Evolutionary conservation across 768 basidiomycete genomes (phyloP), one percentile per base, ranked within the genome.

Genomic region (Boletus rubroflammeus): DNA sequence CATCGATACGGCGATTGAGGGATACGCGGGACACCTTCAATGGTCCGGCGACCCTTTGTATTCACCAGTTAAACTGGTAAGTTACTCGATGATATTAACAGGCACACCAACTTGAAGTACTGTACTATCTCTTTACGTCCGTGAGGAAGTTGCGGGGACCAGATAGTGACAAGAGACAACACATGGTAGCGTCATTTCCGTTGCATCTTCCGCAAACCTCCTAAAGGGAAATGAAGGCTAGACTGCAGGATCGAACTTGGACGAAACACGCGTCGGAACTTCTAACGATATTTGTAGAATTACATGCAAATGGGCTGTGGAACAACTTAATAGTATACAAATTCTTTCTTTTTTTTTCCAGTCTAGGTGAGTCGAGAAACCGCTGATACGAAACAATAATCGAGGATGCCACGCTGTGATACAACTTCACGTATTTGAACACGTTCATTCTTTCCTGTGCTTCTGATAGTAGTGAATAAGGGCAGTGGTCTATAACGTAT

Each of bases 401-500:
- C 21, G 31, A 35, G 11, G 13, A 7, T 13, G 11, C 26, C 19
- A 45, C 14, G 19, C 21, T 35, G 35, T 51, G 8, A 68, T 13
- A 67, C 67, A 32, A 11, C n/a, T 3, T 48, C 43, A 25, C n/a
- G 69, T 68, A 68, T 68, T 72, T 10, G 62, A 63, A 44, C 26
- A 19, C 28, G 40, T 53, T 76, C 66, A 88, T 75, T 90, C 86
- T 68, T 84, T 84, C 70, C 94, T 81, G 76, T 86, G 76, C 68
- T 88, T 87, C 80, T 96, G 92, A 75, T 96, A 99, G 75, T 92
- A 96, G 74, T 97, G 90, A 72, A 99, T 98, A 53, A 99, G 78
- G 19, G 96, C 95, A 3, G 93, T 92, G 1, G 96, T 99, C 90
- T 94, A 62, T 11, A 46, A 54, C 28, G 19, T 34, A 25, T 11